These are phyloP conservation scores for Saururus chinensis DNA, from an alignment of 164 flowering plant species.

Conservation along the genomic window DNA sequence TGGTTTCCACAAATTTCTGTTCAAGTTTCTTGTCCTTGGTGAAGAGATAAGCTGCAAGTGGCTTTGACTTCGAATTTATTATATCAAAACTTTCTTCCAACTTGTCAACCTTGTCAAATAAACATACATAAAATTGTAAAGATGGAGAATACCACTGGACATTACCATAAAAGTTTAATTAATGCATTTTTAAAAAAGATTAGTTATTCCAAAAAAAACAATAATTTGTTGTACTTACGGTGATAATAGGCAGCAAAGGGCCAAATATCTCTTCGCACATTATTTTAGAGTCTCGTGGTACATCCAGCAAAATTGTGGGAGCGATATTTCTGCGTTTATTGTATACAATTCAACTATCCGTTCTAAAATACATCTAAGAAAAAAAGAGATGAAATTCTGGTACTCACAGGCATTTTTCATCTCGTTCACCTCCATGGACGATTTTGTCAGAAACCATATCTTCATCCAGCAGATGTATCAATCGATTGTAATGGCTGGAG, in stretches of 20 bases:
- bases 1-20: conserved; percentile 42
- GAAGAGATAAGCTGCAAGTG: conserved; percentile 90
- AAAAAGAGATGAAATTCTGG: no score
- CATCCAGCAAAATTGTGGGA: conserved; percentile 83
- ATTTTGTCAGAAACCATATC: conserved; percentile 63
- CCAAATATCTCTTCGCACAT: conserved; percentile 96
- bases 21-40: conserved; percentile 64
- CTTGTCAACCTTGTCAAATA: conserved; percentile 48
- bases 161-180: no score
- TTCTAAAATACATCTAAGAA: not conserved
- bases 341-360: not conserved
- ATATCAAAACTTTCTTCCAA: conserved; percentile 59
- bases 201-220: no score
- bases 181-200: no score
- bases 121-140: no score
- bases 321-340: conserved; percentile 47
- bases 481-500: conserved; percentile 56
- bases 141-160: no score
- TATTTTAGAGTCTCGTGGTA: conserved; percentile 66
- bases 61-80: conserved; percentile 62
- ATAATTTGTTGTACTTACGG: conserved; percentile 26
- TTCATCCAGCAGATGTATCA: conserved; percentile 61
- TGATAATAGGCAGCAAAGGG: conserved; percentile 79
- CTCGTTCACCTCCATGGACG: conserved; percentile 70
- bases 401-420: conserved; percentile 51